Evolutionary conservation across 139 green algal species (phyloP).

Genomic region (Coelastrella sp.): DNA sequence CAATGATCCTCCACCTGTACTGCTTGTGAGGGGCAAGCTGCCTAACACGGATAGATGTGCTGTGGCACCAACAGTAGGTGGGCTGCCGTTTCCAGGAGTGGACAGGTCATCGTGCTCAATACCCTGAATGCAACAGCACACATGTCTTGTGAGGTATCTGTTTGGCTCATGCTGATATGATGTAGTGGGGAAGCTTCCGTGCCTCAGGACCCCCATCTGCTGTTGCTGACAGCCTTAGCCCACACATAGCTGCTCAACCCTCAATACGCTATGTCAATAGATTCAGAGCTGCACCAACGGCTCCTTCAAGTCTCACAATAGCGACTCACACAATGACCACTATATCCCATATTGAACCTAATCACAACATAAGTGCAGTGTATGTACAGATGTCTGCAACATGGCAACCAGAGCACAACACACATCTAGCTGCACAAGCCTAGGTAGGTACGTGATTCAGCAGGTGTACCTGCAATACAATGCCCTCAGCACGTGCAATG

Average conservation of each 20-base stretch:
- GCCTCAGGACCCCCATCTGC: neutral
- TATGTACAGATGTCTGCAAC: no score
- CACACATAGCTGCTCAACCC: no score
- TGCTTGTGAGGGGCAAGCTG: constrained; percentile 5
- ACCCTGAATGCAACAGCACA: neutral
- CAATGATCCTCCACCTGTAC: neutral
- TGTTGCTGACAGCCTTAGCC: no score
- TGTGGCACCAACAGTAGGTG: neutral
- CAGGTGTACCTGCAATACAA: constrained; percentile 62
- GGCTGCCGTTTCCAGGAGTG: neutral
- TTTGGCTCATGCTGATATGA: no score
- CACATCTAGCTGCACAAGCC: neutral
- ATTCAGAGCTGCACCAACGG: no score
- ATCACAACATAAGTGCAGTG: no score
- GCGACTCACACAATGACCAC: no score
- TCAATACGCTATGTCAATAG: no score
- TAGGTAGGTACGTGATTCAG: neutral
- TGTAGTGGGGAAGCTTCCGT: neutral
- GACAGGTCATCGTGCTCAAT: constrained; percentile 9
- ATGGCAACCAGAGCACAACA: neutral
- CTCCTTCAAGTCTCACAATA: no score
- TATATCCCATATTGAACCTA: no score
- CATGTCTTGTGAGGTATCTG: neutral
- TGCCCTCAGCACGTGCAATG: constrained; percentile 61
- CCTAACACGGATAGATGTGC: neutral